A percentile compares a stretch with the other conserved stretches of the same genome.
These are phyloP conservation scores for Flammula alnicola DNA, from an alignment of 1,284 basidiomycete genomes.

Conservation along the genomic window DNA sequence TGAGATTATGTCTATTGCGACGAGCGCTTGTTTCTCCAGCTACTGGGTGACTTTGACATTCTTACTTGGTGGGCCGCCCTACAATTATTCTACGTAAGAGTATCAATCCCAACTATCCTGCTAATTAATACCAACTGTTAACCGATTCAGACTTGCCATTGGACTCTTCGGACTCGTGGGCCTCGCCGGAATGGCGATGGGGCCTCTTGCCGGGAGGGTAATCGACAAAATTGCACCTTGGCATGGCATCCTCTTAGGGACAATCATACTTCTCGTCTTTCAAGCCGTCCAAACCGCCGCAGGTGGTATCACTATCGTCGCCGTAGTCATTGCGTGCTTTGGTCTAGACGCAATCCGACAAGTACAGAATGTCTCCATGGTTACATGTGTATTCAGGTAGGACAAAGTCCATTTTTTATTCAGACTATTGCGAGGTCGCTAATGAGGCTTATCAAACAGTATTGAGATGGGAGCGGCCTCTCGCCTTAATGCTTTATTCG, in stretches of 20 bases:
- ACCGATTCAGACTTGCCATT: slow-evolving; percentile 49
- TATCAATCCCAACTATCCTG: not conserved
- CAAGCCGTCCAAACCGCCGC: slow-evolving; percentile 51
- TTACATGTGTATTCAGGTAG: slow-evolving; percentile 29
- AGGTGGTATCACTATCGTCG: slow-evolving; percentile 51
- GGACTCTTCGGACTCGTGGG: slow-evolving; percentile 68
- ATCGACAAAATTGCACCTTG: slow-evolving; percentile 61
- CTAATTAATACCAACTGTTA: not conserved
- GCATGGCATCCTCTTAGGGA: slow-evolving; percentile 53
- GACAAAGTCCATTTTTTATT: slow-evolving; percentile 6
- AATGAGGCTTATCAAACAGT: slow-evolving; percentile 28
- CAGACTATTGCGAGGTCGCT: not conserved
- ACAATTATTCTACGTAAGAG: slow-evolving; percentile 55
- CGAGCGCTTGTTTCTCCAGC: slow-evolving; percentile 49
- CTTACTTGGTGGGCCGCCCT: slow-evolving; percentile 58
- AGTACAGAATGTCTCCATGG: slow-evolving; percentile 33
- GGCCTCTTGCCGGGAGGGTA: slow-evolving; percentile 56
- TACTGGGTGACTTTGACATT: slow-evolving; percentile 71
- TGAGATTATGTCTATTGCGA: slow-evolving; percentile 50
- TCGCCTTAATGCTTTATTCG: slow-evolving; percentile 56
- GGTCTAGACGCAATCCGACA: slow-evolving; percentile 35
- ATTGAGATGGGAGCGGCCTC: slow-evolving; percentile 52
- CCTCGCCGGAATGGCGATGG: slow-evolving; percentile 54
- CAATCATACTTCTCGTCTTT: slow-evolving; percentile 40
- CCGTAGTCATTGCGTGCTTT: slow-evolving; percentile 36